Percentiles rank a stretch among this genome's conserved stretches.
Evolutionary conservation across 495 filamentous ascomycete genomes (phyloP).

Genomic region (Aspergillus wentii): DNA sequence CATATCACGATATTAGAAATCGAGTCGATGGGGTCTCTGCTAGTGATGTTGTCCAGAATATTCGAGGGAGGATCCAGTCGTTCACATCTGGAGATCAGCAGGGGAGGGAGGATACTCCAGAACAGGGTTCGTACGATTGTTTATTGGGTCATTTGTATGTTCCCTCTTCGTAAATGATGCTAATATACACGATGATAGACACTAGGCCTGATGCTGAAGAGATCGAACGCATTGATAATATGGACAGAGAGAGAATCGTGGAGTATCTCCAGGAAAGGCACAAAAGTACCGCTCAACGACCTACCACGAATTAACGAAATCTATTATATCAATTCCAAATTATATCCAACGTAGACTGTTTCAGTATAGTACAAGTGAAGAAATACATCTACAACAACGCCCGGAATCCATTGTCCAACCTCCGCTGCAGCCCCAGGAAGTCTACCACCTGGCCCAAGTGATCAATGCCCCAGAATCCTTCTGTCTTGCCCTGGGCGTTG

Average conservation of each 20-base stretch:
- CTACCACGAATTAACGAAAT: slow-evolving; percentile 1
- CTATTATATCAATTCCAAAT: not conserved
- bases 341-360: not conserved
- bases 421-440: slow-evolving; percentile 52
- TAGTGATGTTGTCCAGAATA: not conserved
- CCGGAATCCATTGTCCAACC: slow-evolving; percentile 23
- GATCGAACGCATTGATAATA: slow-evolving; percentile 17
- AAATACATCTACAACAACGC: slow-evolving; percentile 17
- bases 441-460: slow-evolving; percentile 60
- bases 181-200: not conserved
- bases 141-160: not conserved
- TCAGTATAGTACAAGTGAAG: too few species aligned
- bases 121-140: not conserved
- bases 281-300: slow-evolving; percentile 15
- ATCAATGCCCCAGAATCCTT: slow-evolving; percentile 68
- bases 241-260: slow-evolving; percentile 24
- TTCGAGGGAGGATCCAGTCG: not conserved
- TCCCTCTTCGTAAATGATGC: not conserved
- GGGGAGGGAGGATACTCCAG: not conserved
- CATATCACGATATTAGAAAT: not conserved
- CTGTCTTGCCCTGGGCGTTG: slow-evolving; percentile 52
- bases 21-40: not conserved
- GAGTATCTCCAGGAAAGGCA: slow-evolving; percentile 29
- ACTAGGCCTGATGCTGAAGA: slow-evolving; percentile 10
- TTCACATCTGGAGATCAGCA: not conserved